These are phyloP conservation scores for Rhynchosporium agropyri DNA, from an alignment of 2,329 filamentous ascomycete genomes.

Conservation along the genomic window DNA sequence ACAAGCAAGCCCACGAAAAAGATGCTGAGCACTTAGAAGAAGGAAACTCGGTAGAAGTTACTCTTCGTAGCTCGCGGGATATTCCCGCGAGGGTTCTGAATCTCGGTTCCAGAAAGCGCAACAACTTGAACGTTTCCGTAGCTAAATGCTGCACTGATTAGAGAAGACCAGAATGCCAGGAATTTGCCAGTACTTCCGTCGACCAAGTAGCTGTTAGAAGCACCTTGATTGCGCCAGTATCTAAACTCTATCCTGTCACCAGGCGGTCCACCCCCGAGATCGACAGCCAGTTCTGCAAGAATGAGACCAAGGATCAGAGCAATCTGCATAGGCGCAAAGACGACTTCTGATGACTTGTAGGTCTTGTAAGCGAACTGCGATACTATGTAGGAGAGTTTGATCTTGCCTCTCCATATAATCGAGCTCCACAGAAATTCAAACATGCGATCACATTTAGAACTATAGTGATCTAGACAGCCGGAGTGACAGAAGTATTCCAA, in stretches of 20 bases:
- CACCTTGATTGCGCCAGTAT: slow-evolving; percentile 59
- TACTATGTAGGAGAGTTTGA: background rate
- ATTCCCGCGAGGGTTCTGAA: slow-evolving; percentile 65
- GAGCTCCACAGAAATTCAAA: slow-evolving; percentile 62
- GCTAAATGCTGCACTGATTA: slow-evolving; percentile 50
- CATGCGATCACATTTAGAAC: slow-evolving; percentile 63
- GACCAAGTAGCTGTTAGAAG: slow-evolving; percentile 47
- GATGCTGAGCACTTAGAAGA: slow-evolving; percentile 64
- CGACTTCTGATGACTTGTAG: slow-evolving; percentile 51
- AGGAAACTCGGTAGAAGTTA: slow-evolving; percentile 61
- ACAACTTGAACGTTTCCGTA: slow-evolving; percentile 55
- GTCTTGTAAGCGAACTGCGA: background rate
- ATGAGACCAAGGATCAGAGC: slow-evolving; percentile 63
- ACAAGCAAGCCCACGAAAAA: slow-evolving; percentile 58
- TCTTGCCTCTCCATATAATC: slow-evolving; percentile 19
- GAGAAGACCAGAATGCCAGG: slow-evolving; percentile 44
- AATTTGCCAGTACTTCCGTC: slow-evolving; percentile 61
- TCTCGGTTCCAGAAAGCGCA: slow-evolving; percentile 63
- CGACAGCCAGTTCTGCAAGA: slow-evolving; percentile 50
- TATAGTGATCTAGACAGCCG: slow-evolving; percentile 67
- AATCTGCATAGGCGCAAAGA: slow-evolving; percentile 58
- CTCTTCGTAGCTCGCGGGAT: slow-evolving; percentile 58
- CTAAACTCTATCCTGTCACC: slow-evolving; percentile 63
- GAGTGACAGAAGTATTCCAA: slow-evolving; percentile 58
- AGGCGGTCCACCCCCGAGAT: slow-evolving; percentile 61